Evolutionary conservation across 768 basidiomycete genomes (phyloP).

Genomic region (Tylopilus felleus): DNA sequence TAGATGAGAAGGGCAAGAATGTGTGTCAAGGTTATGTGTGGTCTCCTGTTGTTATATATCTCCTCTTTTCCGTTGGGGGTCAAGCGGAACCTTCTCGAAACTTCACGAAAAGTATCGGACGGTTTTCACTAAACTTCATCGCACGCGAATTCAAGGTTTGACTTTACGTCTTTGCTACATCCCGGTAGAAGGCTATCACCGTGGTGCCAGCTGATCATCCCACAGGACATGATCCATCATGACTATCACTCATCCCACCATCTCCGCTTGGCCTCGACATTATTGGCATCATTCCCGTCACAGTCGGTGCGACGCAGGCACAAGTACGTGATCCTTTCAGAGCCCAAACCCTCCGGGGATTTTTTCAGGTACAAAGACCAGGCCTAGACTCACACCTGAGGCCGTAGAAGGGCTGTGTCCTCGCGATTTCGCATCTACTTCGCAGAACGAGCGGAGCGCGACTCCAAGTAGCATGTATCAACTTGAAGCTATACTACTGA

Average conservation of each 20-base stretch:
- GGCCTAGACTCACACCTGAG: background rate
- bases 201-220: no score
- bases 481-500: no score
- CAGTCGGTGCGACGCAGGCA: background rate
- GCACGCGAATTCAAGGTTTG: background rate
- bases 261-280: no score
- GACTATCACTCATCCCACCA: no score
- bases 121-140: background rate
- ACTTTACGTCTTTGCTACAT: background rate
- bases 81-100: constrained; percentile 32
- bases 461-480: no score
- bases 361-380: background rate
- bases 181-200: no score
- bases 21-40: background rate
- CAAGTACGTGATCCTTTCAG: constrained; percentile 3
- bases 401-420: background rate
- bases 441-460: no score
- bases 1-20: background rate
- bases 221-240: no score
- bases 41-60: constrained; percentile 16
- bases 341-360: background rate
- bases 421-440: background rate
- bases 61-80: constrained; percentile 1
- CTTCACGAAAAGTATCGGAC: constrained; percentile 12
- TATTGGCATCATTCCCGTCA: no score